phyloP scores from a whole-genome alignment of 1,139 yeast species.

The Lizanozyma gosingica region DNA sequence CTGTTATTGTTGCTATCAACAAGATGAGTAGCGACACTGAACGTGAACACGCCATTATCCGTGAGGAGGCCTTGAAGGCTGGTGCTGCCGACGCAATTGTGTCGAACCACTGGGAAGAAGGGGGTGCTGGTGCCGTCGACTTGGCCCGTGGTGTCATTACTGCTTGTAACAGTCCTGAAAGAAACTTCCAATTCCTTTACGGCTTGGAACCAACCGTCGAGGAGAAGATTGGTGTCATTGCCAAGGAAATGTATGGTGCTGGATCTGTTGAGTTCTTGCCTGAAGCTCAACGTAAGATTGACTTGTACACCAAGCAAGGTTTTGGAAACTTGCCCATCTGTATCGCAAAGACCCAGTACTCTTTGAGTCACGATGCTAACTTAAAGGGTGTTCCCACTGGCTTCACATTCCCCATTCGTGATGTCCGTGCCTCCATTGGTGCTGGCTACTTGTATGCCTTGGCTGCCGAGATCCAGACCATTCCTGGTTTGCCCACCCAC shows the following conservation, averaged over 20 bases:
- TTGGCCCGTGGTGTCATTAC: slow-evolving; percentile 80
- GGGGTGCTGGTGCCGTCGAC: slow-evolving; percentile 89
- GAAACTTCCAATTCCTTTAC: slow-evolving; percentile 65
- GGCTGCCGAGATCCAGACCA: slow-evolving; percentile 96
- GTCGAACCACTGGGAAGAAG: slow-evolving; percentile 97
- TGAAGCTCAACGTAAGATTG: slow-evolving; percentile 78
- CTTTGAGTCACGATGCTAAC: slow-evolving; percentile 87
- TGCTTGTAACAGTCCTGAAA: slow-evolving; percentile 48
- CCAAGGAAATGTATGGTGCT: slow-evolving; percentile 92
- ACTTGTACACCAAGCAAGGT: slow-evolving; percentile 80
- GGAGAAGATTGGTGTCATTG: slow-evolving; percentile 76
- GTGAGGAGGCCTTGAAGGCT: slow-evolving; percentile 78
- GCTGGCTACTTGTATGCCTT: slow-evolving; percentile 95
- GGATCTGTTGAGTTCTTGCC: slow-evolving; percentile 79
- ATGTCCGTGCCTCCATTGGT: slow-evolving; percentile 89
- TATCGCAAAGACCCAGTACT: slow-evolving; percentile 96
- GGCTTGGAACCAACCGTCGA: slow-evolving; percentile 66
- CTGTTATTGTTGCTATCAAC: slow-evolving; percentile 95
- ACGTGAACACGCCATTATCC: slow-evolving; percentile 77
- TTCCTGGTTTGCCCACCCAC: slow-evolving; percentile 95
- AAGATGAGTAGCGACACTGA: slow-evolving; percentile 80
- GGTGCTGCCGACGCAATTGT: slow-evolving; percentile 94
- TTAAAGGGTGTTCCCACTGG: slow-evolving; percentile 95
- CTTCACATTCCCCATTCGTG: slow-evolving; percentile 89
- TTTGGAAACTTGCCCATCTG: slow-evolving; percentile 90